Evolutionary conservation across 1,284 basidiomycete species (phyloP).

Genomic region (Inonotus obliquus): DNA sequence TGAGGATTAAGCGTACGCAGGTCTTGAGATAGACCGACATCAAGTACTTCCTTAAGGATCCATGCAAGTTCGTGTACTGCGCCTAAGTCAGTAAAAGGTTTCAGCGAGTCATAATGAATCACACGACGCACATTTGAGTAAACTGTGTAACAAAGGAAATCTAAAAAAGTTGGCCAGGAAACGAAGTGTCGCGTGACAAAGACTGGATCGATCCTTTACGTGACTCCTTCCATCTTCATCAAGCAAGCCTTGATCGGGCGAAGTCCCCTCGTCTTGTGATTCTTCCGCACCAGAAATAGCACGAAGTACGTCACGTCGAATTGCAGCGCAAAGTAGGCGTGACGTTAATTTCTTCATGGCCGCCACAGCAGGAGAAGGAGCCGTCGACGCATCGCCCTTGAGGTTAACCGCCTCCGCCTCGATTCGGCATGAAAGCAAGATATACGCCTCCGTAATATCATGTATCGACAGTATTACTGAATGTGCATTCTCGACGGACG

Average conservation of each 20-base stretch:
- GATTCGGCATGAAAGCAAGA: constrained; percentile 5
- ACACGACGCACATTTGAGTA: constrained; percentile 4
- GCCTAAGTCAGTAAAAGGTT: background rate
- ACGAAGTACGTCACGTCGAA: constrained; percentile 8
- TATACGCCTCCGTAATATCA: constrained; percentile 13
- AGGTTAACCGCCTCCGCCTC: constrained; percentile 8
- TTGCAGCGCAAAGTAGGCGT: background rate
- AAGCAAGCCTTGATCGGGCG: background rate
- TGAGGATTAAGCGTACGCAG: constrained; percentile 5
- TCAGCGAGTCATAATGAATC: too few species aligned
- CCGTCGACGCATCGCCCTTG: background rate
- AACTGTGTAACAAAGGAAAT: background rate
- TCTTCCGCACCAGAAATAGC: background rate
- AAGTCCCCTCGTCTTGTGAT: background rate
- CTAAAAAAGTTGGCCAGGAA: constrained; percentile 4
- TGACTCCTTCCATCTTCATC: background rate
- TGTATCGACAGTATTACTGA: background rate
- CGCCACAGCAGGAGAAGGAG: constrained; percentile 3
- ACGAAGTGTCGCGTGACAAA: constrained; percentile 13
- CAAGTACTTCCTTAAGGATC: constrained; percentile 1
- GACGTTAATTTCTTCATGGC: background rate
- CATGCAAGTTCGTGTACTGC: constrained; percentile 3
- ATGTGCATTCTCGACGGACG: background rate
- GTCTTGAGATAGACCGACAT: constrained; percentile 4
- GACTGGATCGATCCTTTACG: constrained; percentile 3